phyloP scores from a whole-genome alignment of 768 basidiomycete genomes.

The Krasilnikovozyma curviuscula region DNA sequence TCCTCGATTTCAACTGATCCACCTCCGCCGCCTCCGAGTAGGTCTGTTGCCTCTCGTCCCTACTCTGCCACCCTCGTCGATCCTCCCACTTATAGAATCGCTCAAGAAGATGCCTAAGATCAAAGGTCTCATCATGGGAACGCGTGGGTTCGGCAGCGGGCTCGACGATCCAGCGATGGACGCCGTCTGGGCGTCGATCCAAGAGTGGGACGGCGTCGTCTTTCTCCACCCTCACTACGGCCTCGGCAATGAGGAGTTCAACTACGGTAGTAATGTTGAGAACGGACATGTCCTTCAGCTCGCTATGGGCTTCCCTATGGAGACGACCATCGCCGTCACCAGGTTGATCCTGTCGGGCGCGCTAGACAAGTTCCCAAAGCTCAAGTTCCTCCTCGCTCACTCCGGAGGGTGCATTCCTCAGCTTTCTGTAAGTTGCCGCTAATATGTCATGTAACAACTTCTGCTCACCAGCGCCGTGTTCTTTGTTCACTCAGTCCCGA shows the following conservation, averaged over 20 bases:
- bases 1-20: constrained; percentile 15
- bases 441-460: not conserved
- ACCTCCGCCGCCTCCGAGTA: constrained; percentile 21
- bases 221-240: constrained; percentile 42
- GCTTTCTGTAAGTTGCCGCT: too few species aligned
- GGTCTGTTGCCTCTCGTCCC: constrained; percentile 69
- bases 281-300: constrained; percentile 68
- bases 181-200: constrained; percentile 62
- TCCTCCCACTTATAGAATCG: constrained; percentile 49
- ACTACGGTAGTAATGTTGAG: constrained; percentile 22
- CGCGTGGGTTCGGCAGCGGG: constrained; percentile 54
- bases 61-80: constrained; percentile 34
- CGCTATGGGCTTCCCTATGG: constrained; percentile 73
- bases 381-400: constrained; percentile 65
- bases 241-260: constrained; percentile 35
- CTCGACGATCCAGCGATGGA: constrained; percentile 61
- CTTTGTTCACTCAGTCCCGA: too few species aligned
- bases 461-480: too few species aligned
- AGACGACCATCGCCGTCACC: constrained; percentile 65
- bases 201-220: constrained; percentile 24
- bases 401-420: constrained; percentile 70
- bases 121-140: constrained; percentile 63
- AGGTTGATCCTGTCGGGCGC: constrained; percentile 63
- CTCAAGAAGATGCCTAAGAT: constrained; percentile 47
- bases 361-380: constrained; percentile 54